Conservation (phyloP, 352 stramenopile species). For the Globisporangium carolinianum region DNA sequence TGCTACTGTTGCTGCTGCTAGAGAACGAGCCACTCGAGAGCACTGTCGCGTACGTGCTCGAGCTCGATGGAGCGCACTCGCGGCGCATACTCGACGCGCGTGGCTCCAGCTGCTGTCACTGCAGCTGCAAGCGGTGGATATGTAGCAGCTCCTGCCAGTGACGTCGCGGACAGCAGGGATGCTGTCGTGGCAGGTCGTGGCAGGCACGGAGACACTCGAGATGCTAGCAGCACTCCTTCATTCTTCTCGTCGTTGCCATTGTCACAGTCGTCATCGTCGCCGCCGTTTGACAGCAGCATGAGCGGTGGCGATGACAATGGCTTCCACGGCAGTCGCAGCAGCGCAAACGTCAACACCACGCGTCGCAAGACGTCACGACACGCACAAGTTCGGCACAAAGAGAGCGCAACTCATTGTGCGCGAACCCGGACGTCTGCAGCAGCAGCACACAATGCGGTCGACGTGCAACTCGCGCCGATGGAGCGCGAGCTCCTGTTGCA, state of each 20-base stretch:
- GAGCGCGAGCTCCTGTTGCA: slow-evolving; percentile 31
- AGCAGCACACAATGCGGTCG: neutral
- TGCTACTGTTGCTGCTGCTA: too few relatives aligned
- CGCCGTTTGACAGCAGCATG: neutral
- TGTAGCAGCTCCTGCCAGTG: too few relatives aligned
- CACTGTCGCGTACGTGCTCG: too few relatives aligned
- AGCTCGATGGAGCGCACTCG: neutral
- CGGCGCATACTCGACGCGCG: neutral
- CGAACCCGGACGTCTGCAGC: neutral
- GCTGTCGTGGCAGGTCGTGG: neutral
- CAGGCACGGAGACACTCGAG: slow-evolving; percentile 2
- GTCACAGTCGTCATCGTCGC: too few relatives aligned
- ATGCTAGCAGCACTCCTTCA: neutral
- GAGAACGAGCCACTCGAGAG: too few relatives aligned
- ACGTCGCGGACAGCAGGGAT: too few relatives aligned
- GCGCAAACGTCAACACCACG: slow-evolving; percentile 13
- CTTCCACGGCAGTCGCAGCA: slow-evolving; percentile 14
- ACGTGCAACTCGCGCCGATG: slow-evolving; percentile 7
- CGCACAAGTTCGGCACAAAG: neutral
- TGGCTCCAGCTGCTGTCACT: neutral
- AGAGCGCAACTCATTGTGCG: neutral
- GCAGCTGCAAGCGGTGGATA: too few relatives aligned
- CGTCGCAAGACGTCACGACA: slow-evolving; percentile 4
- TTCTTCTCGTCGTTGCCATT: too few relatives aligned
- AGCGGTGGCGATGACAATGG: neutral